phyloP scores from a whole-genome alignment of 2,329 filamentous ascomycete genomes.

The Pestalotiopsis sp. region DNA sequence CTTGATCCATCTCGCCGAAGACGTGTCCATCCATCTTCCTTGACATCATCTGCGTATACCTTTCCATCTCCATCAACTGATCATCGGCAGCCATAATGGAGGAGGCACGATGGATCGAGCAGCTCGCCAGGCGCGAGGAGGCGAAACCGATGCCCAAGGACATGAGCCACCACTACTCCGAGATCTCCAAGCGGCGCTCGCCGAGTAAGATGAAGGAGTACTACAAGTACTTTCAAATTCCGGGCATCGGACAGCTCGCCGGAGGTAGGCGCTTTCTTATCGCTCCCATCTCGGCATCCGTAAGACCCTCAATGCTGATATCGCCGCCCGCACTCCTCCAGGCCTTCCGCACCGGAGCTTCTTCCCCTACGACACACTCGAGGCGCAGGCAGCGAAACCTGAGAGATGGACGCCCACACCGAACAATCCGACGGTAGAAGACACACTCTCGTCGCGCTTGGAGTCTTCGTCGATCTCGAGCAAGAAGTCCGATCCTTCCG shows the following conservation, averaged over 20 bases:
- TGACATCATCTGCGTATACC: neutral
- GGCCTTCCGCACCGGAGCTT: slow-evolving; percentile 79
- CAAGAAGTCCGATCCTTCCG: slow-evolving; percentile 26
- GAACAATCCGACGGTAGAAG: slow-evolving; percentile 52
- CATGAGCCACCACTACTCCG: slow-evolving; percentile 78
- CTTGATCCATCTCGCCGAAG: neutral
- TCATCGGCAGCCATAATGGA: slow-evolving; percentile 5
- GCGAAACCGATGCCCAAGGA: slow-evolving; percentile 62
- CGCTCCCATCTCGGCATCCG: slow-evolving; percentile 1
- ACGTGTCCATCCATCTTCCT: neutral
- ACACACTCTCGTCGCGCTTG: slow-evolving; percentile 39
- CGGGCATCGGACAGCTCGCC: slow-evolving; percentile 64
- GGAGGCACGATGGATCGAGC: slow-evolving; percentile 6
- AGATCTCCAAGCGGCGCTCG: slow-evolving; percentile 65
- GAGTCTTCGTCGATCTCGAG: slow-evolving; percentile 35
- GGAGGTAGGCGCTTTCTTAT: slow-evolving; percentile 48
- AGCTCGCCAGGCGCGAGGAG: slow-evolving; percentile 19
- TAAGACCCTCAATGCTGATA: neutral
- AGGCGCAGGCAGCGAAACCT: slow-evolving; percentile 76
- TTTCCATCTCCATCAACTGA: neutral
- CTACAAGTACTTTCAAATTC: slow-evolving; percentile 80
- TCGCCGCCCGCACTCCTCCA: slow-evolving; percentile 34
- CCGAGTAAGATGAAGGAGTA: slow-evolving; percentile 76
- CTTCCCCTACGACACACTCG: slow-evolving; percentile 90
- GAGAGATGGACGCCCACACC: slow-evolving; percentile 74